These are phyloP conservation scores for Rosa persica DNA, from an alignment of 306 rosid species.

Conservation along the genomic window DNA sequence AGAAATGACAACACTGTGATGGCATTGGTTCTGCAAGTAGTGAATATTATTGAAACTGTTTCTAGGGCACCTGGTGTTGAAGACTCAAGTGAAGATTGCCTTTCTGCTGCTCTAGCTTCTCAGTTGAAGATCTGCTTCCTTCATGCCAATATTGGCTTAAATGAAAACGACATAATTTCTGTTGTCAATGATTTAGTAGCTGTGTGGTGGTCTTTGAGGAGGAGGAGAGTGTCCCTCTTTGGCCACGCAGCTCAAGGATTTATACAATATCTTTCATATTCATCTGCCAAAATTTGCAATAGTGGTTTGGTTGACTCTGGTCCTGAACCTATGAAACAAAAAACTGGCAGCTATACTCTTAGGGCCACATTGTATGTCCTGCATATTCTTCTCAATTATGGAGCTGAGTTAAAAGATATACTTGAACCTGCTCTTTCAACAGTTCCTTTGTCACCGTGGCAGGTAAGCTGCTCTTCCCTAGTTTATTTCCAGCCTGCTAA, in stretches of 20 bases:
- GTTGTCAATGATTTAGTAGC: slow-evolving; percentile 57
- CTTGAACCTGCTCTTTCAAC: slow-evolving; percentile 62
- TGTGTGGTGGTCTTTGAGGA: slow-evolving; percentile 89
- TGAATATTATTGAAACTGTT: slow-evolving; percentile 71
- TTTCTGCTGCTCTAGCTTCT: slow-evolving; percentile 67
- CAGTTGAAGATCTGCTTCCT: slow-evolving; percentile 59
- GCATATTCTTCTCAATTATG: slow-evolving; percentile 91
- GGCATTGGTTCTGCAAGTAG: slow-evolving; percentile 48
- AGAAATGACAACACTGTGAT: slow-evolving; percentile 40
- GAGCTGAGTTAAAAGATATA: slow-evolving; percentile 78
- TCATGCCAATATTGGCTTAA: slow-evolving; percentile 48
- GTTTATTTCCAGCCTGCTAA: slow-evolving; percentile 17
- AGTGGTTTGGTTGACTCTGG: slow-evolving; percentile 52
- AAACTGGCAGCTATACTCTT: slow-evolving; percentile 74
- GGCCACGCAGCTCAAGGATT: slow-evolving; percentile 89
- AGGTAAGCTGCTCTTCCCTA: slow-evolving; percentile 55
- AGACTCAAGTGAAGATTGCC: slow-evolving; percentile 65
- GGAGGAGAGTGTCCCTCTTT: slow-evolving; percentile 85
- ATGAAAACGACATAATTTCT: slow-evolving; percentile 44
- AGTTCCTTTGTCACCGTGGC: slow-evolving; percentile 94
- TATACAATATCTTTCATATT: slow-evolving; percentile 71
- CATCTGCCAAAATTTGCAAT: slow-evolving; percentile 55
- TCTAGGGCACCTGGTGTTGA: slow-evolving; percentile 76
- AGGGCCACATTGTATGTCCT: slow-evolving; percentile 82
- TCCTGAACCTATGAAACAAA: slow-evolving; percentile 59